These are phyloP conservation scores for Cladosporium austrohemisphaericum DNA, from an alignment of 2,329 filamentous ascomycete genomes.

Conservation along the genomic window DNA sequence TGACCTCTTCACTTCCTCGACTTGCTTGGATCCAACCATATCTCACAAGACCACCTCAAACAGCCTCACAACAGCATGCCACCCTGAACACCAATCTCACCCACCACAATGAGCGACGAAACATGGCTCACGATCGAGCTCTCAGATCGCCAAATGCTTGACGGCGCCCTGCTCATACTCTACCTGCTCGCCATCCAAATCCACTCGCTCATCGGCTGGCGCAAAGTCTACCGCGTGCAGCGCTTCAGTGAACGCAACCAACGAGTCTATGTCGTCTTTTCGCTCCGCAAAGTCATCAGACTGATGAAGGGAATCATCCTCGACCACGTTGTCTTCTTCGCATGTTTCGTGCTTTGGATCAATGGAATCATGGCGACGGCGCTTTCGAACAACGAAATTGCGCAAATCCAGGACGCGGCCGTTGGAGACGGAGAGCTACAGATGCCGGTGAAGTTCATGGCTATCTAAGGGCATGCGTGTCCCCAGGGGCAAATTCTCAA, in stretches of 20 bases:
- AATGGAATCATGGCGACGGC: background rate
- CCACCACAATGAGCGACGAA: conserved; percentile 2
- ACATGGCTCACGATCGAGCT: conserved; percentile 6
- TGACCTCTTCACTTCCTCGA: no score
- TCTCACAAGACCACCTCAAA: no score
- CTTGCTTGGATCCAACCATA: no score
- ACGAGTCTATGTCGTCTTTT: conserved; percentile 11
- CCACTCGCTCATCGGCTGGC: conserved; percentile 7
- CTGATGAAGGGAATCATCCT: conserved; percentile 4
- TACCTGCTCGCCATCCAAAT: conserved; percentile 10
- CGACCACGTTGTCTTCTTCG: conserved; percentile 8
- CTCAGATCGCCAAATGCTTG: conserved; percentile 5
- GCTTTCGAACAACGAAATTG: background rate
- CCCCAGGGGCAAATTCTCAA: background rate
- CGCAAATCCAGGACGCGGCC: background rate
- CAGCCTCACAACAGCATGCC: no score
- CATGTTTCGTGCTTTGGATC: background rate
- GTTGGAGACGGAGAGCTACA: conserved; percentile 1
- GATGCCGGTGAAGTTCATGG: background rate
- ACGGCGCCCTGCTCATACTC: conserved; percentile 3
- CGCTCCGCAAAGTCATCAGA: conserved; percentile 8
- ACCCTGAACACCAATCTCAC: no score
- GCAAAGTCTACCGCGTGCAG: conserved; percentile 10
- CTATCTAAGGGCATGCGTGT: background rate
- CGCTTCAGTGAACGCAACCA: conserved; percentile 13